Base-by-base conservation (phyloP, 1,284 basidiomycete genomes). In the Heterobasidion parviporum region DNA sequence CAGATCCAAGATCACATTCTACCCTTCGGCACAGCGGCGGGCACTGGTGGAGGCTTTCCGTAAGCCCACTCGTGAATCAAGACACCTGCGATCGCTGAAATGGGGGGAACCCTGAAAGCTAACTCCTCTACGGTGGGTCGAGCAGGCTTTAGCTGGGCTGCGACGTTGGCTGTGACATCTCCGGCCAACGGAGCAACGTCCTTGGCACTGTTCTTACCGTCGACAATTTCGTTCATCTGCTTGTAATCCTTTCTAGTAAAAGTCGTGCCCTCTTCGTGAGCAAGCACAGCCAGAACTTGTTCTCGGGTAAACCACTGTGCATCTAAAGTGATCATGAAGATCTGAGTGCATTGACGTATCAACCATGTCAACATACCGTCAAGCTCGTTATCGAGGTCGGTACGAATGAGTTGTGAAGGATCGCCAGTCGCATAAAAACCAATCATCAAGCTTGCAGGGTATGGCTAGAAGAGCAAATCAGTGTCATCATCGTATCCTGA, bases 331-430 rank as follows among this genome's bases (percentile, higher is more conserved):
- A 26, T 26, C 26, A 26, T 26, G 1, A 26, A 4, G 3, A 26
- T 26, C 5, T 26, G 26, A 26, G 26, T 26, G 4, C 26, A 12
- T 49, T 15, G 6, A 49, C 9, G 47, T n/a, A 57, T 45, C 32
- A 45, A 18, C 46, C 32, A 55, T 20, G 57, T 20, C 20, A 36
- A 70, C 80, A 53, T 61, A 89, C 92, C 90, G 67, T 90, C 87
- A n/a, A 99, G 81, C 74, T 99, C 96, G 64, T 97, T 96, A 67
- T 98, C 96, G 14, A 99, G 79, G 70, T 98, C 95, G 10, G 82
- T 76, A 10, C 93, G 82, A 61, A 98, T 87, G 2, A 81, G 79
- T 61, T 90, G 77, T 9, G 79, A 75, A 2, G 86, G 76, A 67
- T 92, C 89, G 3, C 84, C 87, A 49, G 81, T 78, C 6, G 90